These are phyloP conservation scores for Coniochaeta sp. DNA, from an alignment of 2,329 filamentous ascomycete species.

Conservation along the genomic window DNA sequence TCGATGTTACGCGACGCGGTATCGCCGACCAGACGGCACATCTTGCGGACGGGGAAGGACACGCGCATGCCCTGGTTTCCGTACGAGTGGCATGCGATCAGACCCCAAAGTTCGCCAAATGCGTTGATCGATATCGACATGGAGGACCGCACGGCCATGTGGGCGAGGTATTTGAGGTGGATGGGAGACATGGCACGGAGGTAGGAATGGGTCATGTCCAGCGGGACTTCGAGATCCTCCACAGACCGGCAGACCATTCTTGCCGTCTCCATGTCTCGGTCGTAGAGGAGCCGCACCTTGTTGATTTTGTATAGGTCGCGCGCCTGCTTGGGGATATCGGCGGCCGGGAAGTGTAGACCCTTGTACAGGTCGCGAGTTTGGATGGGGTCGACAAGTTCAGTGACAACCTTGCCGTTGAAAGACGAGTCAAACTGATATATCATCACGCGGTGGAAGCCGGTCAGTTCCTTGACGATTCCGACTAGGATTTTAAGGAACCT, in stretches of 20 bases:
- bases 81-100: constrained; percentile 82
- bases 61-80: constrained; percentile 76
- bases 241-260: constrained; percentile 71
- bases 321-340: constrained; percentile 78
- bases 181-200: constrained; percentile 87
- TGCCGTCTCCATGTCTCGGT: constrained; percentile 72
- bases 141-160: constrained; percentile 88
- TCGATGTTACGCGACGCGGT: constrained; percentile 84
- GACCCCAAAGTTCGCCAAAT: constrained; percentile 77
- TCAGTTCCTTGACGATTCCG: constrained; percentile 81
- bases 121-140: constrained; percentile 93
- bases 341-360: constrained; percentile 80
- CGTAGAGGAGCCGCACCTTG: constrained; percentile 80
- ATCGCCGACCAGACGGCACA: constrained; percentile 83
- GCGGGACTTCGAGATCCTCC: constrained; percentile 64
- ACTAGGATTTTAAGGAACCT: constrained; percentile 73
- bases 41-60: constrained; percentile 83
- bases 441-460: constrained; percentile 88
- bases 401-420: constrained; percentile 82
- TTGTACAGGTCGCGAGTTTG: constrained; percentile 80
- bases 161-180: constrained; percentile 75
- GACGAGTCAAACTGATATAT: constrained; percentile 80
- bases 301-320: constrained; percentile 87
- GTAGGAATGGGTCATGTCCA: constrained; percentile 81
- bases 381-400: constrained; percentile 74